A percentile compares a stretch with the other conserved stretches of the same genome.
Evolutionary conservation across 139 green algal species (phyloP).

Genomic region (Micromonas pusilla): DNA sequence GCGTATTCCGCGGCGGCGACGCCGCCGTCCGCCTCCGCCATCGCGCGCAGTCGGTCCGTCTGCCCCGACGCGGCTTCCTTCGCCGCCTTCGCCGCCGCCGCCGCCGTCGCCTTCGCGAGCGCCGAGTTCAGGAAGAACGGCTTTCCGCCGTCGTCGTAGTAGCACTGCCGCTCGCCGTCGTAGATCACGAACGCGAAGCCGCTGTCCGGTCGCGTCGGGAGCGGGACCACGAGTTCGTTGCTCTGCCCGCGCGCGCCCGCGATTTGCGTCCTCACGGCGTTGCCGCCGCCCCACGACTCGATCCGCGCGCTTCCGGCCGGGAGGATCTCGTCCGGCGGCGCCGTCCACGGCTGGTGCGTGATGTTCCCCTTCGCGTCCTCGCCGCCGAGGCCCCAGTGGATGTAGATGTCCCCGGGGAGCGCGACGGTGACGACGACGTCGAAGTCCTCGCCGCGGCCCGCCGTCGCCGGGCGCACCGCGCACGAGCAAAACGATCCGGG

Average conservation of each 20-base stretch:
- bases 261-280: not conserved
- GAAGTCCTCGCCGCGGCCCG: not conserved
- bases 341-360: not conserved
- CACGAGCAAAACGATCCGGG: not conserved
- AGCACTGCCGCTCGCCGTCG: not conserved
- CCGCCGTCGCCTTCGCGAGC: not conserved
- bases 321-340: not conserved
- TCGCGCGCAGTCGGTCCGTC: not conserved
- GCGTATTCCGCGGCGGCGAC: too few relatives aligned
- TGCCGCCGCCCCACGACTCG: not conserved
- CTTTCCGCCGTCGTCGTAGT: not conserved
- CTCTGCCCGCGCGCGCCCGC: not conserved
- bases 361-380: not conserved
- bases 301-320: not conserved
- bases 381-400: not conserved
- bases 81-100: too few relatives aligned
- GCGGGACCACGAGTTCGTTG: not conserved
- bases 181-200: not conserved
- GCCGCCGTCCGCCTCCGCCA: not conserved
- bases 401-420: not conserved
- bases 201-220: not conserved
- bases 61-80: not conserved
- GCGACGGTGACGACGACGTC: not conserved
- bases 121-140: not conserved
- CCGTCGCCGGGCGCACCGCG: not conserved